Percentiles rank a stretch among this genome's conserved stretches.
Evolutionary conservation across 345 rosid species (phyloP).

Genomic region (Dipteronia dyeriana): DNA sequence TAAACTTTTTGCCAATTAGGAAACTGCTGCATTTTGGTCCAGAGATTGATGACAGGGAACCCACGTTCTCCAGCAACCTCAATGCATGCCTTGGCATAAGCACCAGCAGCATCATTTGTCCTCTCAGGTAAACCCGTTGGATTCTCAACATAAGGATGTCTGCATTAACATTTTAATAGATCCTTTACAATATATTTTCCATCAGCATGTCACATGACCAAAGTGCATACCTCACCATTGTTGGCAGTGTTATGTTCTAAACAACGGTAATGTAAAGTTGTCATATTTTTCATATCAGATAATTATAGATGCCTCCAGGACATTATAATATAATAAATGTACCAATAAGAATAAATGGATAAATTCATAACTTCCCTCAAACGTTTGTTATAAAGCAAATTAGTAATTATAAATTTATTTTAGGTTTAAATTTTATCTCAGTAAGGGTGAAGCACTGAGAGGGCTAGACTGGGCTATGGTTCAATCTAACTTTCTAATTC

Average conservation of each 20-base stretch:
- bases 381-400: too few relatives aligned
- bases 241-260: not conserved
- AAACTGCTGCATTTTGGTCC: slow-evolving; percentile 78
- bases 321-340: too few relatives aligned
- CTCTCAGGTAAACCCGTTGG: slow-evolving; percentile 71
- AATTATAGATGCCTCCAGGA: too few relatives aligned
- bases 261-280: too few relatives aligned
- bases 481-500: too few relatives aligned
- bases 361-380: too few relatives aligned
- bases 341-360: too few relatives aligned
- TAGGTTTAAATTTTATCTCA: too few relatives aligned
- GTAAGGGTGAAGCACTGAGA: too few relatives aligned
- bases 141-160: slow-evolving; percentile 72
- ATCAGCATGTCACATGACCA: not conserved
- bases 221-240: not conserved
- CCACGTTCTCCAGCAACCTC: slow-evolving; percentile 56
- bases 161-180: slow-evolving; percentile 26
- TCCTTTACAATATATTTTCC: not conserved
- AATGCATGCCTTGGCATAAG: slow-evolving; percentile 66
- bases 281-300: not conserved
- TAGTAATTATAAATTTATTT: too few relatives aligned
- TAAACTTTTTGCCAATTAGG: slow-evolving; percentile 60
- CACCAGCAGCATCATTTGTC: slow-evolving; percentile 83
- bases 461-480: too few relatives aligned
- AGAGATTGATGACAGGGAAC: slow-evolving; percentile 58